Percentiles rank a stretch among this genome's conserved stretches.
Conservation (phyloP, 2,329 filamentous ascomycete genomes). For the Parafenestella ontariensis region DNA sequence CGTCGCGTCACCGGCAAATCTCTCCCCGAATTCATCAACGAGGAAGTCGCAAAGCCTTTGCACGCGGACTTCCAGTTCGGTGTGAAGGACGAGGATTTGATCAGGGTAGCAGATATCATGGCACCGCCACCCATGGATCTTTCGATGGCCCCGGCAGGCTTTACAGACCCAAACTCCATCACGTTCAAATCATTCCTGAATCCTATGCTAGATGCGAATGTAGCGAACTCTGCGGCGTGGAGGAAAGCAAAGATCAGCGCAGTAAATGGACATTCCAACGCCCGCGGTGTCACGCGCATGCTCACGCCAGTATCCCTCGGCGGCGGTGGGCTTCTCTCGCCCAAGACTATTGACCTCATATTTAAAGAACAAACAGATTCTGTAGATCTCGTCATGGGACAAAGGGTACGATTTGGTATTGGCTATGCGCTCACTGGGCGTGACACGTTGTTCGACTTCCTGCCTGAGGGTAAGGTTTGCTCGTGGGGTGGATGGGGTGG, state of each 20-base stretch:
- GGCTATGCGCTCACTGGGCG: slow-evolving; percentile 11
- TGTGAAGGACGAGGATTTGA: slow-evolving; percentile 8
- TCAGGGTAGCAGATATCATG: slow-evolving; percentile 16
- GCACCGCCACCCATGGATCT: slow-evolving; percentile 6
- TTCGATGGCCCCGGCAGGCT: background rate
- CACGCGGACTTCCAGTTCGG: slow-evolving; percentile 28
- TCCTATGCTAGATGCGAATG: slow-evolving; percentile 8
- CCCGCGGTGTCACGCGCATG: slow-evolving; percentile 14
- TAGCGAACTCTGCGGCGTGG: slow-evolving; percentile 9
- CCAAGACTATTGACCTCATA: slow-evolving; percentile 17
- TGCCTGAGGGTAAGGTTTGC: slow-evolving; percentile 18
- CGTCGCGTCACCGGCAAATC: slow-evolving; percentile 12
- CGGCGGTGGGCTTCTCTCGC: slow-evolving; percentile 11
- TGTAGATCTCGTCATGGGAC: slow-evolving; percentile 12
- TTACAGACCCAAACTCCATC: background rate
- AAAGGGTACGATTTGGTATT: slow-evolving; percentile 11
- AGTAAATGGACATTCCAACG: slow-evolving; percentile 21
- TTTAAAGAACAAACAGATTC: slow-evolving; percentile 15
- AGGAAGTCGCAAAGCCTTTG: slow-evolving; percentile 73
- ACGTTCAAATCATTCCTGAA: slow-evolving; percentile 13
- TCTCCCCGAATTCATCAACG: slow-evolving; percentile 23
- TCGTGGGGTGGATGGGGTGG: slow-evolving; percentile 31
- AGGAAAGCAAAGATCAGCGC: slow-evolving; percentile 5
- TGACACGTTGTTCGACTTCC: slow-evolving; percentile 4
- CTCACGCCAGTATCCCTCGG: slow-evolving; percentile 13